Percentiles rank a stretch among this genome's conserved stretches.
These are phyloP conservation scores for Plasmodium sp. DNA, from an alignment of 169 alveolate species.

Conservation along the genomic window DNA sequence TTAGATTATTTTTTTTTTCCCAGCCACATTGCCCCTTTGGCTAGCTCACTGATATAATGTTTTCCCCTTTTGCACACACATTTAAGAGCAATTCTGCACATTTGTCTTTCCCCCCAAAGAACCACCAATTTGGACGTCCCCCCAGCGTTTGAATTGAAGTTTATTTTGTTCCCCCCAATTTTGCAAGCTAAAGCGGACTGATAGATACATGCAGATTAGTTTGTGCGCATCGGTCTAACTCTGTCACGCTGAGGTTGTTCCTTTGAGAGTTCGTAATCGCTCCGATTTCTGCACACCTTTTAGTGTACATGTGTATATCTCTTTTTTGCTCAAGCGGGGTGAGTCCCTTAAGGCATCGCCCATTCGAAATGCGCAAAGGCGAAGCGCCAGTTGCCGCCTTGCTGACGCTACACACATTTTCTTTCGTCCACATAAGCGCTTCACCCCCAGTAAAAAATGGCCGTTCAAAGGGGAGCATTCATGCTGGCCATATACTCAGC, in stretches of 20 bases:
- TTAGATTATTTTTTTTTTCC: background rate
- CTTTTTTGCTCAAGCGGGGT: background rate
- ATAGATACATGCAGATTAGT: background rate
- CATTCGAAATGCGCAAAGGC: background rate
- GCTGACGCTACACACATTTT: background rate
- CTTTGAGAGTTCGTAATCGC: background rate
- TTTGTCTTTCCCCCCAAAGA: background rate
- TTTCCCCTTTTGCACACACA: background rate
- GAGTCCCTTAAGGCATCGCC: background rate
- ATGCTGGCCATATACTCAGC: background rate
- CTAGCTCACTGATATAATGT: background rate
- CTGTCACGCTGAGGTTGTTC: background rate
- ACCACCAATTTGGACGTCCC: background rate
- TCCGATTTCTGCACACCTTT: background rate
- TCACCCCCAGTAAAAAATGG: conserved; percentile 2
- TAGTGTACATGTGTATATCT: background rate
- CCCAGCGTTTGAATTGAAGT: background rate
- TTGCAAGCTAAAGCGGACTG: background rate
- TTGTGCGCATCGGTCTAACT: background rate
- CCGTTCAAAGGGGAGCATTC: background rate
- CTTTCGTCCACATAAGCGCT: background rate
- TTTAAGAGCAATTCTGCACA: background rate
- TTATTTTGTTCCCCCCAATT: background rate
- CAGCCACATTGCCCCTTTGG: background rate
- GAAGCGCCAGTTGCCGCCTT: background rate